Base-by-base conservation (phyloP, 1,139 yeast species). In the Chernovozyma sophiae-reginae region DNA sequence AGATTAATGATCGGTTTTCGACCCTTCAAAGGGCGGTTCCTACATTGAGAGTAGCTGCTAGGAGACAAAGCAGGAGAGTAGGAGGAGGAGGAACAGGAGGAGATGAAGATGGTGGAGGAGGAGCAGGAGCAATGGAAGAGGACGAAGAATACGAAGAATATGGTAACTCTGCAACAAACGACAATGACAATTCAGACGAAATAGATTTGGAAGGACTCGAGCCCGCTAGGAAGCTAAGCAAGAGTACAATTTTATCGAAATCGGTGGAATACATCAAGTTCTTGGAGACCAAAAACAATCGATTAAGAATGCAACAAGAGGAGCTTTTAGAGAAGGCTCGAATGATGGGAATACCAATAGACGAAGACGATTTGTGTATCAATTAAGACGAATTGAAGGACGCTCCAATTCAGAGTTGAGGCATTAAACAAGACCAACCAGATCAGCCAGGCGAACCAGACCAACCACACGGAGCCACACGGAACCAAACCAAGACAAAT, bases 201-300 rank as follows among this genome's bases (percentile, higher is more conserved):
- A 46, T 49, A 31, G 68, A 62, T 38, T 53, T 68, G 27, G 74
- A 68, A 49, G 75, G 74, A 3, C 55, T 69, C 36, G 71, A 66
- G 42, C 74, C 74, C 1, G 74, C 74, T 6, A 52, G 65, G 32
- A 69, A 69, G 44, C 51, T 69, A 34, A 68, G 68, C 47, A 69
- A 69, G 49, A 74, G 74, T 2, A 68, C 71, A 14, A 68, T 68
- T 16, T 52, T 69, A 35, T 61, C 72, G 35, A 69, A 69, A 45
- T 62, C 68, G 14, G 63, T 69, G 18, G 75, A 69, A 46, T 69
- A 69, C 45, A 68, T 69, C 45, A 62, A 65, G 46, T 68, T 67
- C 42, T 53, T 69, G 35, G 74, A 69, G 43, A 43, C 55, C 41
- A 67, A 69, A 42, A 68, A 69, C 41, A 52, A 51, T 25, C 50